phyloP scores from a whole-genome alignment of 169 alveolate species.

The Babesia ovata region DNA sequence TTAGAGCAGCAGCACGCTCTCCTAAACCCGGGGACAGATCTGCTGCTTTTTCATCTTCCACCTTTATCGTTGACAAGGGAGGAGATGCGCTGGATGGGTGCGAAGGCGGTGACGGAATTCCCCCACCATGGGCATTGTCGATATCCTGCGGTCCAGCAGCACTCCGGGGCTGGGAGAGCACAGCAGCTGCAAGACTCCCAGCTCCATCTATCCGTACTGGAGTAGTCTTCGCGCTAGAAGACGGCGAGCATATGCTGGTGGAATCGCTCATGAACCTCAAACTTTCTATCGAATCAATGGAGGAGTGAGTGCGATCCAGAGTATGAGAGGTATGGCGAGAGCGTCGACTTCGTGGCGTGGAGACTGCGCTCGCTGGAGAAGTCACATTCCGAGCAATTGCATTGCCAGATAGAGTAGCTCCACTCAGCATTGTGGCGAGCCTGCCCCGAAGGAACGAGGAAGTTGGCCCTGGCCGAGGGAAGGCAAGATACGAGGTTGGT shows the following conservation, averaged over 20 bases:
- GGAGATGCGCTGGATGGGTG: too few relatives aligned
- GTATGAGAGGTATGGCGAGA: not conserved
- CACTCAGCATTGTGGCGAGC: not conserved
- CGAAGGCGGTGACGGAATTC: not conserved
- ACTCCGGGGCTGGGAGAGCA: not conserved
- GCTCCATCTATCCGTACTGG: not conserved
- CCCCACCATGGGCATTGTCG: not conserved
- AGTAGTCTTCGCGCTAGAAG: not conserved
- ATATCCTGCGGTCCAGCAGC: not conserved
- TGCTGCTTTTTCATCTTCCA: not conserved
- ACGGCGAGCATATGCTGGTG: not conserved
- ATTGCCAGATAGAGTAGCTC: too few relatives aligned
- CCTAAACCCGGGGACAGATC: not conserved
- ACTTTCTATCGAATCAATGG: constrained; percentile 3
- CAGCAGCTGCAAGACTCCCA: not conserved
- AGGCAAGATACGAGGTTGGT: not conserved
- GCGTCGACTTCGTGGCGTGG: not conserved
- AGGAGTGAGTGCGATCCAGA: not conserved
- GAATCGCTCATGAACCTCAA: not conserved
- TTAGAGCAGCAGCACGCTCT: constrained; percentile 15
- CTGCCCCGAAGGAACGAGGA: not conserved
- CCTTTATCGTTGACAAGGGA: too few relatives aligned
- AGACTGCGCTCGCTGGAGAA: not conserved
- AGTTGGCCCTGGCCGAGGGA: not conserved
- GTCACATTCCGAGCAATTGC: too few relatives aligned